Evolutionary conservation across 768 basidiomycete species (phyloP).

Genomic region (Mycena epipterygia): DNA sequence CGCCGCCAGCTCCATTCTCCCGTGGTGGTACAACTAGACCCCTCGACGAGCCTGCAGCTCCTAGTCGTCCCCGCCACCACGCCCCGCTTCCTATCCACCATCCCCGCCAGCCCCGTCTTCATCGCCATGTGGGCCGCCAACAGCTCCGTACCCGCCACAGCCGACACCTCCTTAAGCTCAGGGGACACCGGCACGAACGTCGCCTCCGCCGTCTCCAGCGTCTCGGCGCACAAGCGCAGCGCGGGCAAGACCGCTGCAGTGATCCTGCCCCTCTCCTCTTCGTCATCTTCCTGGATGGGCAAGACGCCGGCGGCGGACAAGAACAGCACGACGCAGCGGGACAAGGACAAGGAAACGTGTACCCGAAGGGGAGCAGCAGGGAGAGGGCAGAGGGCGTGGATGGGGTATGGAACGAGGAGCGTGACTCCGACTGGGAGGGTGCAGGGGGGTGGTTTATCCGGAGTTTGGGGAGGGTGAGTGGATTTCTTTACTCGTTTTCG

Average conservation of each 20-base stretch:
- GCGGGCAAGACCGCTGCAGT: constrained; percentile 75
- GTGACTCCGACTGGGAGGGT: too few species aligned
- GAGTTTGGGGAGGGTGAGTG: too few species aligned
- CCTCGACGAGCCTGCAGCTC: constrained; percentile 66
- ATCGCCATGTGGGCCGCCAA: constrained; percentile 70
- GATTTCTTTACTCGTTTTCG: too few species aligned
- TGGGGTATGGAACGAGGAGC: too few species aligned
- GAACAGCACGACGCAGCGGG: too few species aligned
- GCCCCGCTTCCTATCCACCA: constrained; percentile 63
- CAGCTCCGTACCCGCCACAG: constrained; percentile 51
- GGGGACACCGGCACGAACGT: constrained; percentile 49
- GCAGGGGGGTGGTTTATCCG: too few species aligned
- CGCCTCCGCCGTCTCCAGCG: constrained; percentile 46
- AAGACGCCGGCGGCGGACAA: too few species aligned
- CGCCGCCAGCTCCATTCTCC: constrained; percentile 62
- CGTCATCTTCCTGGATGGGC: constrained; percentile 58
- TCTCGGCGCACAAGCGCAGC: constrained; percentile 44
- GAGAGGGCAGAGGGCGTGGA: too few species aligned
- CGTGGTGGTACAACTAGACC: constrained; percentile 78
- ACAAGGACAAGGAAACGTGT: too few species aligned
- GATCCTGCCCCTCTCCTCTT: constrained; percentile 72
- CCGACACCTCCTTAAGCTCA: constrained; percentile 53
- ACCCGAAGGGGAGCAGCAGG: too few species aligned
- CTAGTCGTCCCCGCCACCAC: constrained; percentile 66
- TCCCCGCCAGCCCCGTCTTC: constrained; percentile 79